Conservation (phyloP, 2,329 filamentous ascomycete species). For the Pseudohalonectria lignicola region DNA sequence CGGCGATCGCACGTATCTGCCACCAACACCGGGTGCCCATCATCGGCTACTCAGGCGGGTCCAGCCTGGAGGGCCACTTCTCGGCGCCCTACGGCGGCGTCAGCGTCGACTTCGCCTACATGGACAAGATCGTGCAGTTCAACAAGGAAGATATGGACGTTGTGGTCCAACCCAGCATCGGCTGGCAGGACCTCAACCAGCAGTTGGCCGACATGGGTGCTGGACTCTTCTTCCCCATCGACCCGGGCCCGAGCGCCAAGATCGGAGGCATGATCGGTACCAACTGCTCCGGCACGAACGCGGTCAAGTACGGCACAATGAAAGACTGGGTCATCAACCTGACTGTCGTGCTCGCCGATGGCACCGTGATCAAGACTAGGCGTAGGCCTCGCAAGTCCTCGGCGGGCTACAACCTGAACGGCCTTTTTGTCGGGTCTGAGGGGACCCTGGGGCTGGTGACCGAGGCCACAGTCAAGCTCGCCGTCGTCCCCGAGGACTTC, state of each 20-base stretch:
- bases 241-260: slow-evolving; percentile 64
- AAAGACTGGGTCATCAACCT: slow-evolving; percentile 80
- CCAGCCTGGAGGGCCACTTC: slow-evolving; percentile 83
- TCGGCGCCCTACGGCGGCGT: slow-evolving; percentile 78
- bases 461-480: slow-evolving; percentile 72
- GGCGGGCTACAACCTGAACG: slow-evolving; percentile 74
- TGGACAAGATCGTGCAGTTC: slow-evolving; percentile 72
- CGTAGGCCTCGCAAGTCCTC: slow-evolving; percentile 70
- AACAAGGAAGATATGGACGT: slow-evolving; percentile 87
- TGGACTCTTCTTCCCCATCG: slow-evolving; percentile 83
- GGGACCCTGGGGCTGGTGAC: slow-evolving; percentile 86
- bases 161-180: slow-evolving; percentile 80
- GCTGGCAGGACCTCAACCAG: slow-evolving; percentile 86
- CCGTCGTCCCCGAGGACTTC: slow-evolving; percentile 63
- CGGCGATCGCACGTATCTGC: slow-evolving; percentile 55
- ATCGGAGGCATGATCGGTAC: slow-evolving; percentile 79
- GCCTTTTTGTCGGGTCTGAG: slow-evolving; percentile 74
- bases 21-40: slow-evolving; percentile 72
- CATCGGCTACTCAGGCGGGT: slow-evolving; percentile 77
- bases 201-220: slow-evolving; percentile 54
- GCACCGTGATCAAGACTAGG: slow-evolving; percentile 68
- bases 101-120: slow-evolving; percentile 79
- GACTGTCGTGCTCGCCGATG: slow-evolving; percentile 70
- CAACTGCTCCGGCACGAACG: slow-evolving; percentile 69
- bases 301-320: slow-evolving; percentile 75